Evolutionary conservation across 2,329 filamentous ascomycete genomes (phyloP), one percentile per base, ranked within the genome.

Genomic region (Colletotrichum ledebouriae): DNA sequence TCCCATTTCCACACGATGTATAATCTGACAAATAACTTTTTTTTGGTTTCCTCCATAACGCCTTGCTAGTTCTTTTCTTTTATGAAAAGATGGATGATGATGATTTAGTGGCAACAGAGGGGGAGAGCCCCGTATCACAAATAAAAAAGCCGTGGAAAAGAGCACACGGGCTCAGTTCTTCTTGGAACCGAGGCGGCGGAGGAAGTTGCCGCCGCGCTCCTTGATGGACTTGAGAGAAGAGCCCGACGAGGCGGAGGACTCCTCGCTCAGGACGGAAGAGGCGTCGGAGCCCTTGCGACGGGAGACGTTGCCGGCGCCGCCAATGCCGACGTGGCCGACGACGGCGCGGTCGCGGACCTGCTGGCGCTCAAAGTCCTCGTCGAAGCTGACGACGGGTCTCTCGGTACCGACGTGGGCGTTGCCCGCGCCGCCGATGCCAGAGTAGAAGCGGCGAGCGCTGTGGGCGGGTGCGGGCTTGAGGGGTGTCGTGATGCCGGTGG

Each of bases 381-480:
- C 71, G 12, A 72, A 70, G 53, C 42, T 71, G 60, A 68, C 39
- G 41, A 56, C 53, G 78, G 77, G 67, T 74, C 77, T 74, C 77
- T 79, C 55, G 68, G 70, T 74, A 73, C 77, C 77, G 77, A 91
- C 89, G 79, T 92, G 92, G 71, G 88, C 84, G 80, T 92, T 92
- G 74, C 90, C 90, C 2, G 89, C 89, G 66, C 90, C 89, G 72
- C 90, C 90, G 66, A 90, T 88, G 73, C 90, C 90, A 11, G 85
- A 85, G 80, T 89, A 86, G 83, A 90, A 90, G 80, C 85, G 84
- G 67, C 82, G 78, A 66, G 80, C 73, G 67, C 77, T 74, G 59
- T 81, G 79, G 20, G 82, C 80, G 65, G 77, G 77, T 59, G 78
- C 76, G 70, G 81, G 83, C 62, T 76, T 67, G 69, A 84, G 81